phyloP scores from a whole-genome alignment of 371 early-diverging fungal genomes.

The Mortierella sp. region DNA sequence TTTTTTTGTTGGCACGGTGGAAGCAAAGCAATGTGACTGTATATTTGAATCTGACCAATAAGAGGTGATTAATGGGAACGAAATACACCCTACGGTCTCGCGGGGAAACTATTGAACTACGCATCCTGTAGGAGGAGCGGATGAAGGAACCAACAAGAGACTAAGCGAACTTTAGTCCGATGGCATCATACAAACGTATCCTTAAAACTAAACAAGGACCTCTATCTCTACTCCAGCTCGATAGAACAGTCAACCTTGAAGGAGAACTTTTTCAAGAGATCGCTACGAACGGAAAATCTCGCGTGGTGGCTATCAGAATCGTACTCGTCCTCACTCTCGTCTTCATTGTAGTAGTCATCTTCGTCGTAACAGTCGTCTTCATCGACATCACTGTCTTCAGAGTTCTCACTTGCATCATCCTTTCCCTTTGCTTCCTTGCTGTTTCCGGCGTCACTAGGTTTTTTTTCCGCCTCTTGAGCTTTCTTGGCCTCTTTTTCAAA shows the following conservation, averaged over 20 bases:
- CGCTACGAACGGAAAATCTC: not conserved
- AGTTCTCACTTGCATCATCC: not conserved
- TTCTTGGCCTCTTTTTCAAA: not conserved
- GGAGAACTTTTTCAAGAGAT: not conserved
- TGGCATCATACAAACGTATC: not conserved
- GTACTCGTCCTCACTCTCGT: not conserved
- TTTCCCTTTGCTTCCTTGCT: not conserved
- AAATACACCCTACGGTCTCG: too few relatives aligned
- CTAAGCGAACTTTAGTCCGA: not conserved
- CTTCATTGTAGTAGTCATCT: not conserved
- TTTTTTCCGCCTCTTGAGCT: not conserved
- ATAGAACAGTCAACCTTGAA: not conserved
- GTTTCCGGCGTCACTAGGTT: not conserved
- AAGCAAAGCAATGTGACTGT: conserved; percentile 10
- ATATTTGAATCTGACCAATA: not conserved
- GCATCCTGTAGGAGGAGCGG: not conserved
- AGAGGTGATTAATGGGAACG: too few relatives aligned
- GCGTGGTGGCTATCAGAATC: not conserved
- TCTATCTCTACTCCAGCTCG: too few relatives aligned
- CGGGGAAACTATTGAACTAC: not conserved
- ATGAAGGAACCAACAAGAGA: not conserved
- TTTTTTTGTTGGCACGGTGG: conserved; percentile 23
- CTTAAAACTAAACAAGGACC: too few relatives aligned
- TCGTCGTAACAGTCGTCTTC: not conserved
- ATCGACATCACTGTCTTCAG: not conserved